phyloP scores from a whole-genome alignment of 2,329 filamentous ascomycete species.

The Proliferodiscus dingleyae region DNA sequence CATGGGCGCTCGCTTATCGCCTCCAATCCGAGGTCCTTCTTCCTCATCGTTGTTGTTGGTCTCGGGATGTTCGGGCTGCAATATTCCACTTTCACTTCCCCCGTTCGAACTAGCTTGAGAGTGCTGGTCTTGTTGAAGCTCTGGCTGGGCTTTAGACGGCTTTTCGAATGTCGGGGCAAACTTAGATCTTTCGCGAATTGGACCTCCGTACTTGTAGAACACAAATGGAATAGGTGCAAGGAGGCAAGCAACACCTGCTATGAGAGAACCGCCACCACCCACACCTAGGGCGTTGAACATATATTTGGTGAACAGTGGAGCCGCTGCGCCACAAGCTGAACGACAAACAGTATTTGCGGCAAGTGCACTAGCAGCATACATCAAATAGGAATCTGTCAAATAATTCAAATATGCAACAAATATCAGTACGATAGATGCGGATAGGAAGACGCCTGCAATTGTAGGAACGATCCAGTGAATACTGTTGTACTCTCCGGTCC shows the following conservation, averaged over 20 bases:
- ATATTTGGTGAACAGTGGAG: constrained; percentile 55
- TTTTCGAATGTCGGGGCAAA: constrained; percentile 28
- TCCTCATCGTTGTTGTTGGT: too few relatives aligned
- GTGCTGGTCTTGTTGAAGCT: too few relatives aligned
- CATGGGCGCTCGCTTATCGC: too few relatives aligned
- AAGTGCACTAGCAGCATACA: constrained; percentile 44
- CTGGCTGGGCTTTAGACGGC: too few relatives aligned
- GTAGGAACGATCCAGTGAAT: constrained; percentile 45
- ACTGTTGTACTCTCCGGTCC: constrained; percentile 43
- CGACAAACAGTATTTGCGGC: constrained; percentile 59
- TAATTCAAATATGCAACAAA: constrained; percentile 55
- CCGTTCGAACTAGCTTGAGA: too few relatives aligned
- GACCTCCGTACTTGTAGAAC: constrained; percentile 28
- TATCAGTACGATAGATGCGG: constrained; percentile 38
- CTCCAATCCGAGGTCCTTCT: too few relatives aligned
- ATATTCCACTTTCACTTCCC: too few relatives aligned
- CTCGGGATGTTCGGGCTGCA: too few relatives aligned
- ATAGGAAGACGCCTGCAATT: constrained; percentile 39
- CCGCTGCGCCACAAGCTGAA: constrained; percentile 58
- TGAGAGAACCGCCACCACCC: constrained; percentile 46
- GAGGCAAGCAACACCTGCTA: constrained; percentile 45
- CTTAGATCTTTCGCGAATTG: constrained; percentile 28
- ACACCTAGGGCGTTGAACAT: constrained; percentile 40
- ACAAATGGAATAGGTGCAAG: constrained; percentile 28
- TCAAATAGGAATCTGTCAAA: constrained; percentile 41